Base-by-base conservation (phyloP, 1,284 basidiomycete species). In the Paramarasmius palmivorus region DNA sequence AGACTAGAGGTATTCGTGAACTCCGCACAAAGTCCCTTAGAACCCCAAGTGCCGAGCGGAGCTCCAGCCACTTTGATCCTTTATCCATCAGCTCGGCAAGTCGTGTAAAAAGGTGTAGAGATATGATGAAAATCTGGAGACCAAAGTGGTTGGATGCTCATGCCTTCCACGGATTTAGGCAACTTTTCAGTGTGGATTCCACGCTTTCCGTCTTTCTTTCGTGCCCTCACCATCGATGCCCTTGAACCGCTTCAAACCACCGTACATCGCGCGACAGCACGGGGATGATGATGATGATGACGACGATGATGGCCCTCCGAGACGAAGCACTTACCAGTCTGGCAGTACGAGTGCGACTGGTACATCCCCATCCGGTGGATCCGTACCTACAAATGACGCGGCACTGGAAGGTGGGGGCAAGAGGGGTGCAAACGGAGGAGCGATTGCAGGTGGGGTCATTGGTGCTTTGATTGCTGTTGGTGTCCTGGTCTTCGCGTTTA, bases 401-500 rank as follows among this genome's bases (percentile, higher is more conserved):
- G 36, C 48, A 26, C 5, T 22, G 23, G 29, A 14, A 22, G 23
- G 34, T 32, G 29, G 41, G 19, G 22, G 23, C 47, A 23, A 22
- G 35, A 23, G 36, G 34, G n/a, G 17, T 42, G 47, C n/a, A 20
- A 52, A 42, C 15, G 35, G 42, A 14, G 50, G 54, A n/a, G 54
- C 53, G 7, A 41, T 55, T 20, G 53, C 53, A 12, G 53, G 49
- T 12, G 53, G 53, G 8, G 36, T 55, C 35, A 55, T 55, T 26
- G 49, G 32, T 22, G 53, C 35, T 5, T 29, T 55, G 6, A 17
- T 50, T 10, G 44, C 38, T 22, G 15, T 52, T 7, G 54, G 49
- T 15, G n/a, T 51, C 12, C 17, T 55, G 36, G 36, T 23, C 4
- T 50, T 51, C 35, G 20, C 47, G 22, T 55, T 45, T 26, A 38